Percentiles rank a stretch among this genome's conserved stretches.
These are phyloP conservation scores for Lanmaoa pseudosensibilis DNA, from an alignment of 768 basidiomycete species.

Conservation along the genomic window DNA sequence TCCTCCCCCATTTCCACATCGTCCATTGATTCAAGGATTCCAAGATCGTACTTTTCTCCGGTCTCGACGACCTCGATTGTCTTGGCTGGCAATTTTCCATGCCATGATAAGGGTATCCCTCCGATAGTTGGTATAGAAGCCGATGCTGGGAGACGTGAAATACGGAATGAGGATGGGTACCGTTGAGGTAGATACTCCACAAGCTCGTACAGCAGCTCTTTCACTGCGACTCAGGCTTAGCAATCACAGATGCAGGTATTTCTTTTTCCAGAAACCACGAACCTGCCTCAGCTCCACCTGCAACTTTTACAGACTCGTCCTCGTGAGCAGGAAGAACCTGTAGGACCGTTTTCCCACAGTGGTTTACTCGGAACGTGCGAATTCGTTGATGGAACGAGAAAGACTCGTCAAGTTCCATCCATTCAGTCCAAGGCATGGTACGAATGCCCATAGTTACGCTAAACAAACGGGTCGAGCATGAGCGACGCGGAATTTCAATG, in stretches of 20 bases:
- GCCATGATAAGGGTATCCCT: conserved; percentile 37
- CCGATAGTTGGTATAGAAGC: conserved; percentile 19
- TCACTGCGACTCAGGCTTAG: conserved; percentile 38
- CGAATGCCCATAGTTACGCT: conserved; percentile 77
- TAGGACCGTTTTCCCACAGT: conserved; percentile 49
- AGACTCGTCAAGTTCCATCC: conserved; percentile 73
- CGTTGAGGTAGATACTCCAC: conserved; percentile 66
- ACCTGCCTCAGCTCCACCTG: conserved; percentile 36
- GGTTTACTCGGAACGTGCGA: conserved; percentile 52
- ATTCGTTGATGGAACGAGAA: conserved; percentile 59
- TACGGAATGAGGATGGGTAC: conserved; percentile 59
- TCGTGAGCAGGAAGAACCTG: conserved; percentile 47
- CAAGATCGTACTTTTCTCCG: conserved; percentile 52
- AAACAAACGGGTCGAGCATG: neutral
- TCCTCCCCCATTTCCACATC: conserved; percentile 41
- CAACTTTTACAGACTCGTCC: conserved; percentile 38
- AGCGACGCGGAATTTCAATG: neutral
- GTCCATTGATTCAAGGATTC: conserved; percentile 29
- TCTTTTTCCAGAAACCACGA: neutral
- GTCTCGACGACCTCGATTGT: conserved; percentile 55
- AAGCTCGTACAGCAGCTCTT: conserved; percentile 69
- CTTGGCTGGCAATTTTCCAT: conserved; percentile 49
- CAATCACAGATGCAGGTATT: neutral
- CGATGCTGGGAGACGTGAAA: conserved; percentile 39
- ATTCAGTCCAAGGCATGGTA: conserved; percentile 68